Evolutionary conservation across 2,329 filamentous ascomycete species (phyloP).

Genomic region (Lanzia echinophila): DNA sequence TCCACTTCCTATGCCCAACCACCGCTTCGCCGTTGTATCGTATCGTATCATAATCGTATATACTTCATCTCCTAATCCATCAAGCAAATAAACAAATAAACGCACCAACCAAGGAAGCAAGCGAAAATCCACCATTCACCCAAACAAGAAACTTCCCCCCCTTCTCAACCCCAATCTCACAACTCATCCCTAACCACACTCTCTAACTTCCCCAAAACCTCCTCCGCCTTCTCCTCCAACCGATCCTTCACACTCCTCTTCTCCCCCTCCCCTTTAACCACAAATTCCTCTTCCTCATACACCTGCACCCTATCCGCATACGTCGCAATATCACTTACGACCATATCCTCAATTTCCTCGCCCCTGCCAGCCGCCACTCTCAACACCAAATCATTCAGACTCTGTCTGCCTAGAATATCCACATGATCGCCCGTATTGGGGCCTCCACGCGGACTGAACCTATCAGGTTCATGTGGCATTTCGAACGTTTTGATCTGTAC

Average conservation of each 20-base stretch:
- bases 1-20: too few relatives aligned
- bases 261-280: not conserved
- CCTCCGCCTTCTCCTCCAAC: not conserved
- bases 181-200: not conserved
- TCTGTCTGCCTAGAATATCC: constrained; percentile 85
- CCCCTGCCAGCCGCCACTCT: constrained; percentile 81
- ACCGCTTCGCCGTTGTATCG: not conserved
- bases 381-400: constrained; percentile 84
- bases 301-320: constrained; percentile 82
- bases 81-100: not conserved
- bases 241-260: constrained; percentile 47
- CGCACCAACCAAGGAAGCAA: too few relatives aligned
- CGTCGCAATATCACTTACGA: constrained; percentile 73
- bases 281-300: constrained; percentile 24
- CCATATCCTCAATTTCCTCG: constrained; percentile 66
- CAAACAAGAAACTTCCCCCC: not conserved
- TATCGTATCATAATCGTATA: not conserved
- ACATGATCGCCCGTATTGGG: constrained; percentile 82
- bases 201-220: not conserved
- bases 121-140: not conserved
- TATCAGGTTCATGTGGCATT: constrained; percentile 93
- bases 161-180: not conserved
- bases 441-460: constrained; percentile 75
- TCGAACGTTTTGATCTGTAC: constrained; percentile 79
- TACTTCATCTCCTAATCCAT: not conserved